Conservation (phyloP, 108 stramenopile species). For the Schizochytrium sp. region DNA sequence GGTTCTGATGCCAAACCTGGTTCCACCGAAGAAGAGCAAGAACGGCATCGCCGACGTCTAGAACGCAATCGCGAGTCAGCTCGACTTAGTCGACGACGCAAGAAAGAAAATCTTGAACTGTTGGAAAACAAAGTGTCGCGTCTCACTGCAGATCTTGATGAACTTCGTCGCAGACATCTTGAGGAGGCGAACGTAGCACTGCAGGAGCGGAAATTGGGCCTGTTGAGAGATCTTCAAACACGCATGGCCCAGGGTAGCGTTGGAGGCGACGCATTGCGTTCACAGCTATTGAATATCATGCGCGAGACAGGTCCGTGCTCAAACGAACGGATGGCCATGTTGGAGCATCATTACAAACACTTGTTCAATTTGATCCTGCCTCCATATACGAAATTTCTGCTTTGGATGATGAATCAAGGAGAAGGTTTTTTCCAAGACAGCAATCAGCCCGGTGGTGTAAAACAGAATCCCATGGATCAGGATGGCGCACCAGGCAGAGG, state of each 20-base stretch:
- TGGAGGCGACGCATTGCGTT: slow-evolving; percentile 45
- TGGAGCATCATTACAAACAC: slow-evolving; percentile 81
- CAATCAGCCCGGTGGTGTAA: slow-evolving; percentile 67
- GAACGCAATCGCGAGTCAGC: slow-evolving; percentile 95
- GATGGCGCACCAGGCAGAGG: slow-evolving; percentile 81
- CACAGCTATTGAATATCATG: slow-evolving; percentile 38
- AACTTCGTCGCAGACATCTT: slow-evolving; percentile 82
- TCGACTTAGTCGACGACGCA: slow-evolving; percentile 85
- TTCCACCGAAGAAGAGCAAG: slow-evolving; percentile 38
- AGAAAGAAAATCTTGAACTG: slow-evolving; percentile 94
- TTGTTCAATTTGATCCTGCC: slow-evolving; percentile 83
- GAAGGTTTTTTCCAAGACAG: slow-evolving; percentile 86
- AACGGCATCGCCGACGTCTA: slow-evolving; percentile 84
- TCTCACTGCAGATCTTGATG: slow-evolving; percentile 83
- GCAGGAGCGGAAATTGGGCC: slow-evolving; percentile 64
- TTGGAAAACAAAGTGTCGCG: slow-evolving; percentile 84
- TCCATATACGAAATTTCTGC: slow-evolving; percentile 79
- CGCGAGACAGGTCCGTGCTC: slow-evolving; percentile 55
- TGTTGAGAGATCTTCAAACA: slow-evolving; percentile 68
- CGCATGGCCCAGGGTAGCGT: background rate
- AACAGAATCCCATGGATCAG: slow-evolving; percentile 18
- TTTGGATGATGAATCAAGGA: slow-evolving; percentile 88
- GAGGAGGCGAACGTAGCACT: slow-evolving; percentile 71
- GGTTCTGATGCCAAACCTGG: slow-evolving; percentile 11
- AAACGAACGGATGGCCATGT: slow-evolving; percentile 72